These are phyloP conservation scores for Moniliophthora roreri DNA, from an alignment of 1,284 basidiomycete genomes.

Conservation along the genomic window DNA sequence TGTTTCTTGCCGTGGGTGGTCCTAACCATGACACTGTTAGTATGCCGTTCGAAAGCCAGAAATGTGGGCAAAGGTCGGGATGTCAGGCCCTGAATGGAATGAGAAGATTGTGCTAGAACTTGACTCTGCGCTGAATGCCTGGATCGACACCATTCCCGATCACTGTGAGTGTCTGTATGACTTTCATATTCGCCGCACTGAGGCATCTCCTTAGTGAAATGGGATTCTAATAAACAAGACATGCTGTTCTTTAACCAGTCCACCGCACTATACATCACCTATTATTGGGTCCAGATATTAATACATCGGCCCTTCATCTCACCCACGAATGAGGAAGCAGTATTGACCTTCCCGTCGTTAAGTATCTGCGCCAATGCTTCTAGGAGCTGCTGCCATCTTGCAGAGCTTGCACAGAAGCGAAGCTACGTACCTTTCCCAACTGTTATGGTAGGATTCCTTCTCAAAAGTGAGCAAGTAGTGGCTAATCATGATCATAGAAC, in stretches of 20 bases:
- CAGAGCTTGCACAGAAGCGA: constrained; percentile 16
- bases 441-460: constrained; percentile 8
- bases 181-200: neutral
- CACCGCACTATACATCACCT: constrained; percentile 7
- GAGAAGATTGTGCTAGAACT: constrained; percentile 29
- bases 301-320: constrained; percentile 10
- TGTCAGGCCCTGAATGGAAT: constrained; percentile 45
- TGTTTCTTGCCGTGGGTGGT: constrained; percentile 21
- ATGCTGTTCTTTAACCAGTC: constrained; percentile 7
- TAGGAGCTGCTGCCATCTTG: constrained; percentile 43
- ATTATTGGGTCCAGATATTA: constrained; percentile 9
- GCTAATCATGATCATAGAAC: neutral
- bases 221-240: constrained; percentile 8
- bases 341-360: constrained; percentile 37
- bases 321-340: constrained; percentile 9
- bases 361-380: constrained; percentile 53
- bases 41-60: constrained; percentile 58
- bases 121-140: constrained; percentile 11
- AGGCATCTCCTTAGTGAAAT: constrained; percentile 9
- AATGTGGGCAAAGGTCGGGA: constrained; percentile 32
- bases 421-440: constrained; percentile 15
- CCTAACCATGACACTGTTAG: constrained; percentile 21
- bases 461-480: neutral
- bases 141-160: constrained; percentile 9
- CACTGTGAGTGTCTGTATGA: constrained; percentile 7